Base-by-base conservation (phyloP, 305 asterid species). In the Fraxinus baroniana region DNA sequence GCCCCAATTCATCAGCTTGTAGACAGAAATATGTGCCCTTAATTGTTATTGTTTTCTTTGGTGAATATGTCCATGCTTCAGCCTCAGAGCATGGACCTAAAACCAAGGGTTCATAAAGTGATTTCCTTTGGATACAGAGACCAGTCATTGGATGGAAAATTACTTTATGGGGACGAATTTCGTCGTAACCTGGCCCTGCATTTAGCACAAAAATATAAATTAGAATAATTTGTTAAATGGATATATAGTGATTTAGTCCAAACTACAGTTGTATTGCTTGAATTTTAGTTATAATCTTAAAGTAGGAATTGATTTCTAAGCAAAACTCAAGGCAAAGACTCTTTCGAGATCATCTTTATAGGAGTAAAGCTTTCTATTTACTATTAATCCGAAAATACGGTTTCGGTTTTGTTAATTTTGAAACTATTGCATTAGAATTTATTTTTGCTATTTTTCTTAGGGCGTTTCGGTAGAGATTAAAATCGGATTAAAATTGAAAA, bases 121-220 rank as follows among this genome's bases (percentile, higher is more conserved):
- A 89, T 22, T 26, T 55, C 76, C 90, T 86, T 83, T 71, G 84
- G 13, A 93, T 89, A 22, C 99, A 97, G 0, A 92, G 89, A 68
- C 99, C 98, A 0, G 97, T 92, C 88, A 83, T 81, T 0, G 99
- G 97, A 86, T 97, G 99, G 88, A 89, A 92, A 12, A 97, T 86
- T 77, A 93, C 35, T 78, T 91, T 91, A 86, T 92, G 96, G 9
- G 80, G 83, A 74, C 81, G 90, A 17, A 80, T 35, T 79, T 91
- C 89, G 7, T 84, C 46, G 20, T 86, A 87, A 1, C 93, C 95
- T 2, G 98, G 97, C 74, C 98, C 99, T 95, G 97, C 89, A 90
- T 62, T 86, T 62, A 72, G 78, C 78, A 76, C 41, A 3, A 15
- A 77, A 70, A 6, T 32, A 70, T 0, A 32, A 32, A 32, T 70